phyloP scores from a whole-genome alignment of 306 rosid genomes.

The Cucurbita moschata region DNA sequence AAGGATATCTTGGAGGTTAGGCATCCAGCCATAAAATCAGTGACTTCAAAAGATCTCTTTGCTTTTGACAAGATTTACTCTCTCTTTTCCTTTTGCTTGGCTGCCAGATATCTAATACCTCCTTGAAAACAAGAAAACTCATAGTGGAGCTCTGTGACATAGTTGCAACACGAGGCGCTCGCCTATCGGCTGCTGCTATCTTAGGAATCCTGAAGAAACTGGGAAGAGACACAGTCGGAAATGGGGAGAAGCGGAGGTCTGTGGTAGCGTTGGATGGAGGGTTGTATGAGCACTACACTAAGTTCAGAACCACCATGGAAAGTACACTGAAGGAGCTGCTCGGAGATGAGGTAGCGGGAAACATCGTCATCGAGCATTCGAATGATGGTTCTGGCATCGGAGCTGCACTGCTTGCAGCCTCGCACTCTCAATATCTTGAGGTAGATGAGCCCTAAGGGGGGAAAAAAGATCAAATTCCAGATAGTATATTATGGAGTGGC shows the following conservation, averaged over 20 bases:
- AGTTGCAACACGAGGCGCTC: slow-evolving; percentile 75
- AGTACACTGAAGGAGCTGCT: slow-evolving; percentile 50
- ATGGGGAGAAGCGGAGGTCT: slow-evolving; percentile 29
- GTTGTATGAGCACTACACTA: slow-evolving; percentile 64
- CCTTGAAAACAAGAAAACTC: slow-evolving; percentile 40
- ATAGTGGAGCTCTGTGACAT: slow-evolving; percentile 60
- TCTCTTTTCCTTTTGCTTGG: not conserved
- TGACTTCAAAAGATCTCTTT: not conserved
- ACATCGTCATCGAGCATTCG: slow-evolving; percentile 35
- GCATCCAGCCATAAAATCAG: not conserved
- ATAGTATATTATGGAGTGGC: not conserved
- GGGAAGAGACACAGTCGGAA: slow-evolving; percentile 38
- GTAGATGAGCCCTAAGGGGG: slow-evolving; percentile 17
- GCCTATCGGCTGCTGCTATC: slow-evolving; percentile 81
- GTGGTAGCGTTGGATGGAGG: slow-evolving; percentile 89
- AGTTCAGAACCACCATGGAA: slow-evolving; percentile 63
- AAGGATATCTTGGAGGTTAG: slow-evolving; percentile 66
- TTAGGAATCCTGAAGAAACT: slow-evolving; percentile 64
- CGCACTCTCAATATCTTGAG: slow-evolving; percentile 51
- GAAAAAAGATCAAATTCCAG: not conserved
- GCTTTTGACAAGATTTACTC: not conserved
- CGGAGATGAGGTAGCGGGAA: slow-evolving; percentile 37
- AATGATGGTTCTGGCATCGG: slow-evolving; percentile 87
- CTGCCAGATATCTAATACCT: slow-evolving; percentile 47
- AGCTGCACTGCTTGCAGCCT: slow-evolving; percentile 82